A percentile compares a stretch with the other conserved stretches of the same genome.
These are phyloP conservation scores for Cladosporium sp. DNA, from an alignment of 2,329 filamentous ascomycete genomes.

Conservation along the genomic window DNA sequence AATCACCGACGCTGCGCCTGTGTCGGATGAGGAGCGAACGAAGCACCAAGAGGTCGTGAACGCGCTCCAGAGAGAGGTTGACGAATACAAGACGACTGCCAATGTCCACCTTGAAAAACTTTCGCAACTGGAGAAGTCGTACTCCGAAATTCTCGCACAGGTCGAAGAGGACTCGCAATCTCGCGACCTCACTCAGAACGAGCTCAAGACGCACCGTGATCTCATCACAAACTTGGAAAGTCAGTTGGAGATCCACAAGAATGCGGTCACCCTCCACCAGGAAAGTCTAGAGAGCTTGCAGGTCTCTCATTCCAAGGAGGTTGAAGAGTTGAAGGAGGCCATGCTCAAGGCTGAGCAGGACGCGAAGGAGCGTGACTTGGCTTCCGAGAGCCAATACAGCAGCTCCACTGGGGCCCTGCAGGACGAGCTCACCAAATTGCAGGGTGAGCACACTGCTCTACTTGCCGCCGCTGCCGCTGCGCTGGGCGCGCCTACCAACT, in stretches of 20 bases:
- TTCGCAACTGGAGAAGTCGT: slow-evolving; percentile 67
- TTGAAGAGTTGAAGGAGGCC: slow-evolving; percentile 58
- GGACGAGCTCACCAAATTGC: slow-evolving; percentile 56
- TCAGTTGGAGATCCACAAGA: slow-evolving; percentile 54
- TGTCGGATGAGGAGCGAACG: slow-evolving; percentile 37
- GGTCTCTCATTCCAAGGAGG: slow-evolving; percentile 51
- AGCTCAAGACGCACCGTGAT: slow-evolving; percentile 48
- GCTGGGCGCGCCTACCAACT: slow-evolving; percentile 59
- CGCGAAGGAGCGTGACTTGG: slow-evolving; percentile 30
- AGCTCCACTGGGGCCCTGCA: slow-evolving; percentile 45
- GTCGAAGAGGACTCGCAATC: slow-evolving; percentile 63
- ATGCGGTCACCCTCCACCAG: slow-evolving; percentile 51
- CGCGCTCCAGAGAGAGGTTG: slow-evolving; percentile 67
- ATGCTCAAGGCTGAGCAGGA: slow-evolving; percentile 39
- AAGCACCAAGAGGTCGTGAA: slow-evolving; percentile 51
- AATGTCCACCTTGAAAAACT: slow-evolving; percentile 65
- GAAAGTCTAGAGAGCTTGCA: slow-evolving; percentile 51
- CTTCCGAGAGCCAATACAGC: slow-evolving; percentile 34
- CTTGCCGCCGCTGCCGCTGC: slow-evolving; percentile 59
- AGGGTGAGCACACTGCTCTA: slow-evolving; percentile 56
- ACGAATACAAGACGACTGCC: slow-evolving; percentile 74
- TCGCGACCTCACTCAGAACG: slow-evolving; percentile 52
- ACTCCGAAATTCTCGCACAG: slow-evolving; percentile 61
- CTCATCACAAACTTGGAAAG: slow-evolving; percentile 53
- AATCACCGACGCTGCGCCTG: slow-evolving; percentile 14